phyloP scores from a whole-genome alignment of 257 asterid genomes.

The Plantago elongata region DNA sequence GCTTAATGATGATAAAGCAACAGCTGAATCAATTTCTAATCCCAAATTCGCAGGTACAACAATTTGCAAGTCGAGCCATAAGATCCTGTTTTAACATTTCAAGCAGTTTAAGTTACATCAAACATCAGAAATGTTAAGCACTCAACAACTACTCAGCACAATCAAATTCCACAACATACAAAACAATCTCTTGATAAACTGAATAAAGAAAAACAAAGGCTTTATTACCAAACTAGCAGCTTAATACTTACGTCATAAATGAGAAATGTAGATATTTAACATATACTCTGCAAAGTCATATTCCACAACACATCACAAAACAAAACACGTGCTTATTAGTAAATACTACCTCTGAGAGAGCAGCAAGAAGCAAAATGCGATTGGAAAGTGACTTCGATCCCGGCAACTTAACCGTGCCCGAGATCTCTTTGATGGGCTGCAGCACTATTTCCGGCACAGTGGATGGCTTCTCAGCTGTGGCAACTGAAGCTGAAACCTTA shows the following conservation, averaged over 20 bases:
- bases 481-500: conserved; percentile 60
- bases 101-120: no score
- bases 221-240: neutral
- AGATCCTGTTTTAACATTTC: no score
- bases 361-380: conserved; percentile 95
- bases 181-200: neutral
- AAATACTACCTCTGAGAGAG: conserved; percentile 84
- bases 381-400: conserved; percentile 97
- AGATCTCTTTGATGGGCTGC: conserved; percentile 81
- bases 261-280: neutral
- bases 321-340: conserved; percentile 13
- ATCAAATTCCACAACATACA: conserved; percentile 2
- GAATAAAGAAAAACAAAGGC: neutral
- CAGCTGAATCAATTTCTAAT: no score
- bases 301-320: conserved; percentile 7
- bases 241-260: no score
- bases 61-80: no score
- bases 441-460: conserved; percentile 80
- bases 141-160: neutral
- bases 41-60: no score
- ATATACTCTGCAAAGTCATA: neutral
- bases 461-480: conserved; percentile 69
- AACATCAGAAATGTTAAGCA: no score
- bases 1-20: no score
- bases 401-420: conserved; percentile 92